Evolutionary conservation across 768 basidiomycete species (phyloP).

Genomic region (Holtermannia corniformis): DNA sequence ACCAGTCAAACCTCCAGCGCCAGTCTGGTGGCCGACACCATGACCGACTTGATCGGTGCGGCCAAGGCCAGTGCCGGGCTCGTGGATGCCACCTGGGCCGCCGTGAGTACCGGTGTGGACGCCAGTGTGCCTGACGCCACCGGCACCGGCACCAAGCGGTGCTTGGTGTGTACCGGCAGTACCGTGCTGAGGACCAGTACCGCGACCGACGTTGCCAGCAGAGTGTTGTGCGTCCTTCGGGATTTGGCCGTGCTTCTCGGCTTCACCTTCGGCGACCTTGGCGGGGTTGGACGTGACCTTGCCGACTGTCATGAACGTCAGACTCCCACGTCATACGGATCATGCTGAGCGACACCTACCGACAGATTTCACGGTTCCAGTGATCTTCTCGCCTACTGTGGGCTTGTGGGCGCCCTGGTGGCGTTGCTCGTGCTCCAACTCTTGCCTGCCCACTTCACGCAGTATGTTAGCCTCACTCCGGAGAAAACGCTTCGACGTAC

Average conservation of each 20-base stretch:
- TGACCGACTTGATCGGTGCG: background rate
- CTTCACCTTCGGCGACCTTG: constrained; percentile 10
- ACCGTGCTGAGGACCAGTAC: too few relatives aligned
- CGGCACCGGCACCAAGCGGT: background rate
- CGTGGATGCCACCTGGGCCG: background rate
- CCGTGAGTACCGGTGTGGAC: background rate
- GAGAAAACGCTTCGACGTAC: background rate
- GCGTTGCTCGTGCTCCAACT: background rate
- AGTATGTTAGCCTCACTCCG: background rate
- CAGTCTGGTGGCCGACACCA: background rate
- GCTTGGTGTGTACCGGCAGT: background rate
- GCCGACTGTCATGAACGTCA: constrained; percentile 13
- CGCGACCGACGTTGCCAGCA: background rate
- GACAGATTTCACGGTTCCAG: constrained; percentile 11
- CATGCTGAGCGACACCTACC: constrained; percentile 1
- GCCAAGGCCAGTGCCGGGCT: background rate
- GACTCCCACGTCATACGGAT: background rate
- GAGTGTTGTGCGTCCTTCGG: background rate
- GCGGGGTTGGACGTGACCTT: constrained; percentile 27
- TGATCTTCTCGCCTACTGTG: constrained; percentile 16
- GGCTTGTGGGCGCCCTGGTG: constrained; percentile 11
- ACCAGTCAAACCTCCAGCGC: background rate
- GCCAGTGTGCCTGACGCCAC: background rate
- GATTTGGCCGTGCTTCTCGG: background rate
- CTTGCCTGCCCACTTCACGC: background rate